Conservation (phyloP, 805 yeast species). For the Lachancea nothofagi region DNA sequence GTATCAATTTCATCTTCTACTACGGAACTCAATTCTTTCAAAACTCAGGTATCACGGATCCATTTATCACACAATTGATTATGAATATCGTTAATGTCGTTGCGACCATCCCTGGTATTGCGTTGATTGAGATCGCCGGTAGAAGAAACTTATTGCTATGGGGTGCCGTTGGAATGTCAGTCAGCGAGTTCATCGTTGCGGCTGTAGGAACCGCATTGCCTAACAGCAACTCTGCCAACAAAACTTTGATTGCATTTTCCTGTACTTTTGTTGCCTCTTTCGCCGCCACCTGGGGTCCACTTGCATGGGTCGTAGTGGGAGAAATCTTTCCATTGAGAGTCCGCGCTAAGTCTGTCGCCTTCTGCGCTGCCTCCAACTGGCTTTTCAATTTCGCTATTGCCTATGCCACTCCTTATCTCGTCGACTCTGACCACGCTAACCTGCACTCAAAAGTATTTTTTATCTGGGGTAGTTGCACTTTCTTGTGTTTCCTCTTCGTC, state of each 20-base stretch:
- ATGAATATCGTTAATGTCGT: slow-evolving; percentile 58
- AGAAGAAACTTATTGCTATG: slow-evolving; percentile 44
- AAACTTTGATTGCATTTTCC: slow-evolving; percentile 37
- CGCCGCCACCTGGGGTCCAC: slow-evolving; percentile 76
- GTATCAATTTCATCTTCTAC: slow-evolving; percentile 65
- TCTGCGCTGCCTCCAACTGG: slow-evolving; percentile 62
- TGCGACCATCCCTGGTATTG: slow-evolving; percentile 48
- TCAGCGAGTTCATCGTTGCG: slow-evolving; percentile 48
- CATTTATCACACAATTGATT: slow-evolving; percentile 55
- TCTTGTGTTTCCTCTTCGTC: slow-evolving; percentile 56
- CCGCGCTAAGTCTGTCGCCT: slow-evolving; percentile 51
- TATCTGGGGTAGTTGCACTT: slow-evolving; percentile 57
- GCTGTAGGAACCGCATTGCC: slow-evolving; percentile 52
- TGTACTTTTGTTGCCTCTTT: slow-evolving; percentile 68
- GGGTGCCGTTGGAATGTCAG: slow-evolving; percentile 47
- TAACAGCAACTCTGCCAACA: slow-evolving; percentile 31
- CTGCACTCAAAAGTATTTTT: slow-evolving; percentile 63
- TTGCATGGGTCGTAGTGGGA: slow-evolving; percentile 59
- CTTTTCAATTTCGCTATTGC: slow-evolving; percentile 65
- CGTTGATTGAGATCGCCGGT: slow-evolving; percentile 50
- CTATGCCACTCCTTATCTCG: slow-evolving; percentile 68
- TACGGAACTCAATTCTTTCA: slow-evolving; percentile 58
- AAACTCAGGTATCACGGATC: slow-evolving; percentile 56
- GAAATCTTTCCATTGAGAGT: slow-evolving; percentile 72
- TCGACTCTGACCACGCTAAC: slow-evolving; percentile 39